A percentile compares a stretch with the other conserved stretches of the same genome.
Conservation (phyloP, 176 grass and related monocot genomes). For the Aegilops sharonensis region DNA sequence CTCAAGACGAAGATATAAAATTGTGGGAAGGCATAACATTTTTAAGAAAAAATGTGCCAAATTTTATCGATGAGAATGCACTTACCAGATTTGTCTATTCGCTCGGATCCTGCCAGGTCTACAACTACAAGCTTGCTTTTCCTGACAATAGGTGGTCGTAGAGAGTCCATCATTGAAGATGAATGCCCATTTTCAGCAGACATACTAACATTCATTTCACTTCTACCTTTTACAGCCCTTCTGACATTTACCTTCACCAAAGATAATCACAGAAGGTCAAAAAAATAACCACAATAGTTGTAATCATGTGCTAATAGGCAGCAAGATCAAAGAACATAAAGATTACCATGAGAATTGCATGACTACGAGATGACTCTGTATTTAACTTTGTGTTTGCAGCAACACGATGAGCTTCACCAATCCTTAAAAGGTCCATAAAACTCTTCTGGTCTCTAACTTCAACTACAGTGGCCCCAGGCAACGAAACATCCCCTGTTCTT, state of each 20-base stretch:
- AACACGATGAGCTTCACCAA: conserved; percentile 92
- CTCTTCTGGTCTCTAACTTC: conserved; percentile 94
- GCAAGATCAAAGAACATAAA: conserved; percentile 20
- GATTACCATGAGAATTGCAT: conserved; percentile 95
- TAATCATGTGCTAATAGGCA: neutral
- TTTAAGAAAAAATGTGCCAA: neutral
- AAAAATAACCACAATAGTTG: neutral
- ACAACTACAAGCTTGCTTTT: conserved; percentile 99
- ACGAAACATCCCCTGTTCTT: conserved; percentile 90
- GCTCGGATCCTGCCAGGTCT: conserved; percentile 94
- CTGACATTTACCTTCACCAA: conserved; percentile 84
- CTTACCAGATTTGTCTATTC: conserved; percentile 91
- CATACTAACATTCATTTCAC: conserved; percentile 61
- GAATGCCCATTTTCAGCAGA: conserved; percentile 84
- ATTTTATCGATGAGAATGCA: conserved; percentile 2
- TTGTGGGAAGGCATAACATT: neutral
- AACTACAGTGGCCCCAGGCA: conserved; percentile 83
- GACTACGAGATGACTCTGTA: conserved; percentile 96
- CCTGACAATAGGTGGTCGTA: conserved; percentile 84
- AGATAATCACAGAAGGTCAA: neutral
- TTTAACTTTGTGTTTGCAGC: conserved; percentile 98
- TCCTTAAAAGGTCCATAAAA: conserved; percentile 88
- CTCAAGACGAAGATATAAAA: neutral
- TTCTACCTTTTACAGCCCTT: conserved; percentile 85
- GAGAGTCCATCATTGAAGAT: conserved; percentile 71